A percentile compares a stretch with the other conserved stretches of the same genome.
phyloP scores from a whole-genome alignment of 2,329 filamentous ascomycete species.

The Seiridium cupressi region DNA sequence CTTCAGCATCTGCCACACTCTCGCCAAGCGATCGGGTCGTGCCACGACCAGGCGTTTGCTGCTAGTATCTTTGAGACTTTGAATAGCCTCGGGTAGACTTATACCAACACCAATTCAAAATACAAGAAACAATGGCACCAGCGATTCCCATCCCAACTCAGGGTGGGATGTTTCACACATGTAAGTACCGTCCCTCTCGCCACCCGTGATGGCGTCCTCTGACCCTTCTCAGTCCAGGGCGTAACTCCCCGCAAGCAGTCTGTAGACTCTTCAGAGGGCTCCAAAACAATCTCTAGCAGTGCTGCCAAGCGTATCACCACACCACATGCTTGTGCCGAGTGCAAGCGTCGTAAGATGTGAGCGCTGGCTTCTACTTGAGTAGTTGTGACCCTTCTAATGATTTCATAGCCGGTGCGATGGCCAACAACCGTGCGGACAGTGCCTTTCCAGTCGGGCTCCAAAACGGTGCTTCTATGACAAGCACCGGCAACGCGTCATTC shows the following conservation, averaged over 20 bases:
- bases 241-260: conserved; percentile 50
- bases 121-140: conserved; percentile 35
- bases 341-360: conserved; percentile 75
- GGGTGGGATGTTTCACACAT: conserved; percentile 53
- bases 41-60: conserved; percentile 7
- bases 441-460: conserved; percentile 76
- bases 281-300: conserved; percentile 26
- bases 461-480: conserved; percentile 81
- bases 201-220: neutral
- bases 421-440: conserved; percentile 78
- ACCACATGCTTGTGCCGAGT: conserved; percentile 43
- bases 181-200: conserved; percentile 16
- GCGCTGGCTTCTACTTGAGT: conserved; percentile 11
- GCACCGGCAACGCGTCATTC: conserved; percentile 72
- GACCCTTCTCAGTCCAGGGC: conserved; percentile 38
- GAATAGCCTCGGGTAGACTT: neutral
- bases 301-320: conserved; percentile 32
- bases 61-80: neutral
- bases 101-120: neutral
- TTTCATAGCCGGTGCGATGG: conserved; percentile 67
- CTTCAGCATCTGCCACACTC: conserved; percentile 31
- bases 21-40: conserved; percentile 24
- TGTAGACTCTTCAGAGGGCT: conserved; percentile 34
- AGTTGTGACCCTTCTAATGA: neutral
- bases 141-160: conserved; percentile 45